A percentile compares a stretch with the other conserved stretches of the same genome.
Conservation (phyloP, 2,329 filamentous ascomycete genomes). For the Aspergillus pseudotamarii region DNA sequence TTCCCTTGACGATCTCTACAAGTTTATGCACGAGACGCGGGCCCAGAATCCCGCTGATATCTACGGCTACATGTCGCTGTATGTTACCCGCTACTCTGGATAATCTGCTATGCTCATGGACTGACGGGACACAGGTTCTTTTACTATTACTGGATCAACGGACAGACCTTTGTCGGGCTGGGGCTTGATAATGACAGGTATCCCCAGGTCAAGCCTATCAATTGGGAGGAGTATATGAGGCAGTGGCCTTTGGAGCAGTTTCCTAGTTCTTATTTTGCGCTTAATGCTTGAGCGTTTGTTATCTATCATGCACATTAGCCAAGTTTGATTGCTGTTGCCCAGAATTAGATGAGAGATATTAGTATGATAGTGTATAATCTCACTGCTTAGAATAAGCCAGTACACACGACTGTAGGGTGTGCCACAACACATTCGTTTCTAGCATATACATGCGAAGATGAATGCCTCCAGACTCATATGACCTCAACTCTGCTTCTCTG, state of each 20-base stretch:
- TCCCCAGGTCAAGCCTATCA: constrained; percentile 10
- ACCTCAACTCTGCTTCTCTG: no score
- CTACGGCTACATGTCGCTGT: constrained; percentile 20
- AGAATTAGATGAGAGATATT: no score
- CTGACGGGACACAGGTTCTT: constrained; percentile 15
- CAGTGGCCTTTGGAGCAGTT: not conserved
- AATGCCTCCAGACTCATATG: no score
- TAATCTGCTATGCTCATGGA: not conserved
- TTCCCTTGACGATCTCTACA: constrained; percentile 32
- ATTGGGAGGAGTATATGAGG: constrained; percentile 12
- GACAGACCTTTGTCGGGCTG: constrained; percentile 13
- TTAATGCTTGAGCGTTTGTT: not conserved
- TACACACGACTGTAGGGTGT: no score
- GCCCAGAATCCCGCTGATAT: constrained; percentile 16
- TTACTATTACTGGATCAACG: constrained; percentile 22
- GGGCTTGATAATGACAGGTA: constrained; percentile 15
- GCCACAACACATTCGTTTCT: no score
- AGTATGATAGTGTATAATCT: no score
- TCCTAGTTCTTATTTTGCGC: not conserved
- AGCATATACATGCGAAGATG: no score
- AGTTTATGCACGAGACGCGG: constrained; percentile 25
- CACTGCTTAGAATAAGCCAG: no score
- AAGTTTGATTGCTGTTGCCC: no score
- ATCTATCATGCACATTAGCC: no score
- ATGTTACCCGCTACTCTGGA: not conserved